Base-by-base conservation (phyloP, 1,139 yeast species). In the Debaryomyces psychrophilus region DNA sequence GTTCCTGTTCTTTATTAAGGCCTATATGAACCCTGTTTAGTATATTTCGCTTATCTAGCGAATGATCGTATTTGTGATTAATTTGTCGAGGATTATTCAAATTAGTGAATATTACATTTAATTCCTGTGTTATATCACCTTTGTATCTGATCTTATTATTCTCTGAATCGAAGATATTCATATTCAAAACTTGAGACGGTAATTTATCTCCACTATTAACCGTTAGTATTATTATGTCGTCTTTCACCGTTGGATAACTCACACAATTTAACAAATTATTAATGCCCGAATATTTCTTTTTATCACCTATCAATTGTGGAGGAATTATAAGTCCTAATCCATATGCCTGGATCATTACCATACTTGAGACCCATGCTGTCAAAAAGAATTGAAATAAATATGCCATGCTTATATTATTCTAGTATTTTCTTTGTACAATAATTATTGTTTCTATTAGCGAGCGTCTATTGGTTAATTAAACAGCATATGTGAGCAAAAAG, bases 121-220 rank as follows among this genome's bases (percentile, higher is more conserved):
- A 48, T 28, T 69, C 74, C 17, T 56, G 57, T 14, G 57, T 49
- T 29, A 74, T 55, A 51, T 70, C 69, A 25, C 58, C 54, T 46
- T 68, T 62, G 43, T 58, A 56, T 37, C 79, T 61, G 44, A 74
- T 61, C 11, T 58, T 51, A 52, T 73, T 74, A 40, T 65, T 61
- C 20, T 67, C 69, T 25, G 67, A 65, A 50, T 75, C 80, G 48
- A 74, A 64, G 4, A 75, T 65, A 41, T 62, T 60, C 39, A 75
- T 55, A 50, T 72, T 69, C 47, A 75, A 61, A 23, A 46, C 45
- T 49, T 75, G 80, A n/a, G 73, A 64, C 5, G 62, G 55, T 4
- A 65, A 42, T 20, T 53, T 59, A 29, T 64, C 69, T 23, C 76
- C 77, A 39, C 64, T 49, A 14, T 61, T 52, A 29, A 73, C 55